Conservation (phyloP, 768 basidiomycete species). For the Russula griseocarnosa region DNA sequence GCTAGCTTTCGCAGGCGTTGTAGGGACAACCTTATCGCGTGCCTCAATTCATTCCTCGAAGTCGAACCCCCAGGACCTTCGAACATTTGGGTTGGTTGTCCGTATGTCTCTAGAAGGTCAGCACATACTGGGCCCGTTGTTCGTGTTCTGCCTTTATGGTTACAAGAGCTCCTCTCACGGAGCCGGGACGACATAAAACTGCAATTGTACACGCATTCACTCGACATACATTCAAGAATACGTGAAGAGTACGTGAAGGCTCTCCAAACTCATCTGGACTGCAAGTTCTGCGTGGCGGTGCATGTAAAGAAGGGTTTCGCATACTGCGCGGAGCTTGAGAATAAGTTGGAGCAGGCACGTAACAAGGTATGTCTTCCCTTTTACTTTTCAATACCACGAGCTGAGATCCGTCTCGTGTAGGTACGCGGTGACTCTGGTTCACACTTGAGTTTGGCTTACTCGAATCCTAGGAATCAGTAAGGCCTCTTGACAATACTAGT, state of each 20-base stretch:
- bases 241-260: neutral
- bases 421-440: neutral
- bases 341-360: neutral
- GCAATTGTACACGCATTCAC: neutral
- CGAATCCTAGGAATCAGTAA: neutral
- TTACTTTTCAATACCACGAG: neutral
- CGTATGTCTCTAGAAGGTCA: neutral
- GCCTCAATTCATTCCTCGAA: neutral
- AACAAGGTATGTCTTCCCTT: neutral
- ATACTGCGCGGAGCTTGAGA: neutral
- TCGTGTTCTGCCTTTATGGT: neutral
- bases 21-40: neutral
- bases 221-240: neutral
- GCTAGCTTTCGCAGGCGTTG: neutral
- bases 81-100: neutral
- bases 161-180: neutral
- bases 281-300: neutral
- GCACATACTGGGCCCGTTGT: too few species aligned
- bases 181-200: neutral
- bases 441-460: neutral
- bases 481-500: neutral
- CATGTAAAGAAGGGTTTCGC: neutral
- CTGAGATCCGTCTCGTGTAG: neutral
- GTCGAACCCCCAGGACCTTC: neutral
- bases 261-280: neutral